Conservation (phyloP, 768 basidiomycete species). For the Boletus subcaerulescens region DNA sequence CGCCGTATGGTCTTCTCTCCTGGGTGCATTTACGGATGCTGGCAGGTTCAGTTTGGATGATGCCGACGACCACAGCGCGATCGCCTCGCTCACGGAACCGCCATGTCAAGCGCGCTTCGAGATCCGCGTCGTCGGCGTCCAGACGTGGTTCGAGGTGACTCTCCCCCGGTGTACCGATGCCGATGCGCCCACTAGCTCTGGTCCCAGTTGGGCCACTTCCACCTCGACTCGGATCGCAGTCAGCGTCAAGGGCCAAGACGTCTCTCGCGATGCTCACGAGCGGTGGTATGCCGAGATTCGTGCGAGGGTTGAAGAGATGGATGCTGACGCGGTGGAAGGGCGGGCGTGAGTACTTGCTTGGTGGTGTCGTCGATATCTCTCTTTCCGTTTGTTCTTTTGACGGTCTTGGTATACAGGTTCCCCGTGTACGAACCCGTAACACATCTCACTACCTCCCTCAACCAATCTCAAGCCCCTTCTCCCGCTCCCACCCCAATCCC, state of each 20-base stretch:
- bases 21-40: conserved; percentile 12
- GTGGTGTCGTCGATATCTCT: neutral
- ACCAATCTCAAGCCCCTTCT: conserved; percentile 23
- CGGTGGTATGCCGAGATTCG: conserved; percentile 43
- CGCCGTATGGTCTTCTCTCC: conserved; percentile 28
- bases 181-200: neutral
- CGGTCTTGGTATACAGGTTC: conserved; percentile 40
- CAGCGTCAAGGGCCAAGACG: conserved; percentile 44
- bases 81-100: conserved; percentile 3
- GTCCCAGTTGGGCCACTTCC: neutral
- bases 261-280: conserved; percentile 48
- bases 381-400: neutral
- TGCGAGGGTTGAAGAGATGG: conserved; percentile 36
- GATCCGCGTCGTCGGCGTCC: conserved; percentile 29
- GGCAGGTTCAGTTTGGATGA: neutral
- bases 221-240: conserved; percentile 17
- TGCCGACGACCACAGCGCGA: neutral
- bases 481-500: neutral
- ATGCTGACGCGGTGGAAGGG: conserved; percentile 7
- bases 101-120: conserved; percentile 34
- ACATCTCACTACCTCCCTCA: conserved; percentile 56
- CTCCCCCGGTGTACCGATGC: conserved; percentile 18
- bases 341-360: conserved; percentile 21
- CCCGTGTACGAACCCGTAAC: conserved; percentile 60
- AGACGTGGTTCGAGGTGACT: conserved; percentile 38